Conservation (phyloP, 345 rosid genomes). For the Camelina laxa region DNA sequence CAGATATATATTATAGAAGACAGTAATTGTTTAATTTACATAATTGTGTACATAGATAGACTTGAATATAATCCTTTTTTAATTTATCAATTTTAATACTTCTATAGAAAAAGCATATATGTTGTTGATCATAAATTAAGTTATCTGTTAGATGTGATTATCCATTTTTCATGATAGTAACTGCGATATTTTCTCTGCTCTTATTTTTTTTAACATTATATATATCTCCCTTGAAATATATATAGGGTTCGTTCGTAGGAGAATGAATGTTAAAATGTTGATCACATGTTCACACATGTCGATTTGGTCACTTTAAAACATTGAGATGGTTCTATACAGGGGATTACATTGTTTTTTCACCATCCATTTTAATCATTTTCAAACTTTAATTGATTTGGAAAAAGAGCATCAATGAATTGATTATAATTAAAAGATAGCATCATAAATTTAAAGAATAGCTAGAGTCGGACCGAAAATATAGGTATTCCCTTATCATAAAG, state of each 20-base stretch:
- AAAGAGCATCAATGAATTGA: constrained; percentile 17
- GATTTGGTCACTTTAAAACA: not conserved
- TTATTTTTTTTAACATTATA: no score
- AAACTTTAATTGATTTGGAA: not conserved
- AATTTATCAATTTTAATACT: not conserved
- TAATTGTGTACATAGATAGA: not conserved
- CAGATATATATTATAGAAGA: no score
- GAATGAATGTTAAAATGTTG: not conserved
- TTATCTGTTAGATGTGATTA: not conserved
- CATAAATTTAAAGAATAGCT: constrained; percentile 9
- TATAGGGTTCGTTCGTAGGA: not conserved
- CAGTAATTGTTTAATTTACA: no score
- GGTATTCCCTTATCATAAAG: not conserved
- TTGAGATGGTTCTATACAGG: not conserved
- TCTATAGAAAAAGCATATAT: not conserved
- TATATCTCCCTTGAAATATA: not conserved
- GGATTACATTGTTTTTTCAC: not conserved
- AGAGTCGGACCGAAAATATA: constrained; percentile 31
- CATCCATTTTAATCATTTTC: not conserved
- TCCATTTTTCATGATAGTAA: not conserved
- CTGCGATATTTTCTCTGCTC: not conserved
- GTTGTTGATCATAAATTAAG: not conserved
- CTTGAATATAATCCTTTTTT: not conserved
- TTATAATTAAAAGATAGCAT: constrained; percentile 23
- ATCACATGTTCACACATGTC: not conserved